These are phyloP conservation scores for Fomitopsis pinicola DNA, from an alignment of 1,284 basidiomycete species.

Conservation along the genomic window DNA sequence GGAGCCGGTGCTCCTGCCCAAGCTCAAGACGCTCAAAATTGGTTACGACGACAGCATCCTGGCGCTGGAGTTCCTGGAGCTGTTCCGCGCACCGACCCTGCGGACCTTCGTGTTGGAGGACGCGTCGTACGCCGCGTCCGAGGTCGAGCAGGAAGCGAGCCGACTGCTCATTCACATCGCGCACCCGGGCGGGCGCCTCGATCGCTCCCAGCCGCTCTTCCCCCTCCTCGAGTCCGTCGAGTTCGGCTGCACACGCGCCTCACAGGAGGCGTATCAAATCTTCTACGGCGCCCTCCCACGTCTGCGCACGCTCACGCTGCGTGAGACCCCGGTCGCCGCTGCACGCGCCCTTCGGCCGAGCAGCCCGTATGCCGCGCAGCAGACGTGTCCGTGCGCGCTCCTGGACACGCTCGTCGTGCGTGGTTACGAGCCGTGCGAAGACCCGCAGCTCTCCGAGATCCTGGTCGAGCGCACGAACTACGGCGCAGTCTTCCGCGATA, in stretches of 20 bases:
- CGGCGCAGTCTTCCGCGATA: slow-evolving; percentile 1
- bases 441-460: neutral
- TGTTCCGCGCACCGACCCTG: slow-evolving; percentile 10
- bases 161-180: slow-evolving; percentile 8
- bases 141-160: slow-evolving; percentile 12
- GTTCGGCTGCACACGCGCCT: slow-evolving; percentile 2
- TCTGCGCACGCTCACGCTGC: slow-evolving; percentile 10
- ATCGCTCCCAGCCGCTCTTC: slow-evolving; percentile 7
- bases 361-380: neutral
- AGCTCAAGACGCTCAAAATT: slow-evolving; percentile 11
- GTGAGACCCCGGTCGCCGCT: neutral
- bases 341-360: slow-evolving; percentile 2
- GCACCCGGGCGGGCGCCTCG: neutral
- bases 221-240: slow-evolving; percentile 4
- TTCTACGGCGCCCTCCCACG: slow-evolving; percentile 12
- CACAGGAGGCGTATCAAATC: slow-evolving; percentile 13
- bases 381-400: slow-evolving; percentile 4
- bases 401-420: slow-evolving; percentile 1
- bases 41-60: slow-evolving; percentile 16
- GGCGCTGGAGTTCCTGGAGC: slow-evolving; percentile 8
- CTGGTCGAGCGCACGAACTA: slow-evolving; percentile 4
- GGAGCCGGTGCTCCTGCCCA: slow-evolving; percentile 11
- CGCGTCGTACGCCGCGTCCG: slow-evolving; percentile 10
- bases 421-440: neutral
- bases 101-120: slow-evolving; percentile 12